Base-by-base conservation (phyloP, 805 yeast genomes). In the Saccharomycopsis javanensis region DNA sequence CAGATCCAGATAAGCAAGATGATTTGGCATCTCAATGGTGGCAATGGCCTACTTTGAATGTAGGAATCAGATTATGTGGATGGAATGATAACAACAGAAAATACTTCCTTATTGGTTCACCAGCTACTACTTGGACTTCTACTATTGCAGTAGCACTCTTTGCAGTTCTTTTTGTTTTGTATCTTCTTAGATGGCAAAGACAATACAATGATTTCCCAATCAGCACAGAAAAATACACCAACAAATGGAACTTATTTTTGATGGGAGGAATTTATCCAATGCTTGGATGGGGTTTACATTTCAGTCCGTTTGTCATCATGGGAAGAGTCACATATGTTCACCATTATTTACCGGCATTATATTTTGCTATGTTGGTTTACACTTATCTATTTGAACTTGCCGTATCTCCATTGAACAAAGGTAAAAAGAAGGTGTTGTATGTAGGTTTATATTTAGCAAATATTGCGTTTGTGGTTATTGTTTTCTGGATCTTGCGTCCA, bases 21-120 rank as follows among this genome's bases (percentile, higher is more conserved):
- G 78, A 77, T 57, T 72, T 87, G 59, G 83, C 90, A 1, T 84
- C 92, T 15, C 69, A 76, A 57, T 86, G 88, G 69, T 87, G 94
- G 92, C 87, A 87, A 74, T 87, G 96, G 96, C 96, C 96, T 53
- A 79, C 84, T n/a, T 74, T 86, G 66, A 76, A 82, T 59, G 79
- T 75, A 51, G 96, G 96, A 59, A 78, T 87, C 62, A 79, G 96
- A 70, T 75, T 86, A 77, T 83, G 88, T 70, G 77, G 81, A 13
- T 86, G 94, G 94, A 74, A 76, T 50, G 78, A 77, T 50, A 78
- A 76, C 7, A 75, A 72, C 58, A 74, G 77, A 63, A 82, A 82
- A 65, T 86, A 83, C 68, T 86, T 79, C 69, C 69, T 86, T 62
- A 74, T 86, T 58, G 92, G 94, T 1, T 82, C 89, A 30, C 92